Conservation (phyloP, 1,139 yeast genomes). For the Suhomyces maxii region DNA sequence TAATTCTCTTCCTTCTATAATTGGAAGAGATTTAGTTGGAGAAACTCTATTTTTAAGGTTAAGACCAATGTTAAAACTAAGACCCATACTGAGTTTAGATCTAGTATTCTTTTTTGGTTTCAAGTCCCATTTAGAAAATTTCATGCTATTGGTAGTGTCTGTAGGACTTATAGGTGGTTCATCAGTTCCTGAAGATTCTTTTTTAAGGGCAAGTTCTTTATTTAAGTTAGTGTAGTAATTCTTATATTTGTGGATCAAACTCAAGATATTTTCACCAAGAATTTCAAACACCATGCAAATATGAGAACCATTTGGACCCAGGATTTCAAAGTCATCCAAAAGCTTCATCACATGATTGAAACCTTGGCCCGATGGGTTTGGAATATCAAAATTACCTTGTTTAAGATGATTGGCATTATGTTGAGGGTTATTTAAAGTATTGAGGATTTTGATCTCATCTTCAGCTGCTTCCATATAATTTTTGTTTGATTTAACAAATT, state of each 20-base stretch:
- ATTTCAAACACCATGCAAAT: slow-evolving; percentile 89
- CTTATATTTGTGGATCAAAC: slow-evolving; percentile 64
- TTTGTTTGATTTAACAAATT: slow-evolving; percentile 75
- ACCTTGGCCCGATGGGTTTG: slow-evolving; percentile 43
- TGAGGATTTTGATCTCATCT: slow-evolving; percentile 73
- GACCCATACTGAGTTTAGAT: slow-evolving; percentile 28
- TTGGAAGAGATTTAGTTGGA: slow-evolving; percentile 2
- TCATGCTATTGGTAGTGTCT: slow-evolving; percentile 10
- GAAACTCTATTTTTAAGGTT: slow-evolving; percentile 6
- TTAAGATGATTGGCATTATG: slow-evolving; percentile 10
- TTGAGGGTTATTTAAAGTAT: slow-evolving; percentile 38
- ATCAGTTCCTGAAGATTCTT: neutral
- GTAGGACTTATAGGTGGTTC: slow-evolving; percentile 7
- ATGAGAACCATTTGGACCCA: slow-evolving; percentile 75
- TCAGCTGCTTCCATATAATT: slow-evolving; percentile 83
- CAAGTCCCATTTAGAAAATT: slow-evolving; percentile 25
- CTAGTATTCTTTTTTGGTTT: slow-evolving; percentile 23
- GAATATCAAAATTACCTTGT: slow-evolving; percentile 2
- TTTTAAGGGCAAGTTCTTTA: slow-evolving; percentile 10
- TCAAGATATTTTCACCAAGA: slow-evolving; percentile 76
- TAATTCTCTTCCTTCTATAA: slow-evolving; percentile 4
- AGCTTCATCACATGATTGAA: slow-evolving; percentile 64
- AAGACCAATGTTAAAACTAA: slow-evolving; percentile 15
- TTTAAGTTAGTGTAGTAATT: slow-evolving; percentile 28
- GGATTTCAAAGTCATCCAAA: slow-evolving; percentile 64